Base-by-base conservation (phyloP, 73 alveolate genomes). In the Paramecium primaurelia region DNA sequence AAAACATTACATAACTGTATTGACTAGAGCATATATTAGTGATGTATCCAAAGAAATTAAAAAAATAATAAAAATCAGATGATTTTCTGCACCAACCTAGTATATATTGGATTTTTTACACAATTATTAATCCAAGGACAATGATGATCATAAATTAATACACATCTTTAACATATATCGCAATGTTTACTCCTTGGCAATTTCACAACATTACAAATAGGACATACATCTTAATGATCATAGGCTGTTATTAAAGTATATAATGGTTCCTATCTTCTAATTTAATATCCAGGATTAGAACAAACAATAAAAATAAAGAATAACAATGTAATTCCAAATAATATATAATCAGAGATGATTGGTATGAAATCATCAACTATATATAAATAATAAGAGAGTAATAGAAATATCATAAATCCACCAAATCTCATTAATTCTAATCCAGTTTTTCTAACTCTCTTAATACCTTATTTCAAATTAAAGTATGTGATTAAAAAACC, bases 111-210 rank as follows among this genome's bases (percentile, higher is more conserved):
- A 32, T 20, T 6, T 40, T 68, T 68, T 68, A 68, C 97, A 47
- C 99, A 97, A 92, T 96, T 95, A 92, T 97, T 96, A 8, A 97
- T 92, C 98, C 98, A 97, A 38, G 96, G 96, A 59, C 99, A 97
- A 92, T 97, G 99, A 93, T 97, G 99, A 71, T 97, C 99, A 71
- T 96, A 97, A 77, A 95, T 86, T 86, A 95, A 97, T 9, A 97
- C 97, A 92, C 99, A 97, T 93, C 86, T 59, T 73, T 97, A 86
- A 83, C 99, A 97, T 20, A 95, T 88, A 16, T 86, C 60, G 77
- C 99, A 97, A 92, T 97, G 99, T 54, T 96, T 91, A 34, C 97
- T 86, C 49, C 98, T 45, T 14, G 96, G 88, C n/a, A 95, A 86
- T 64, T 96, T 86, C 20, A 80, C 91, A 12, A 95, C 92, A 69